Evolutionary conservation across 495 filamentous ascomycete genomes (phyloP), one percentile per base, ranked within the genome.

Genomic region (Penicillium odoratum): DNA sequence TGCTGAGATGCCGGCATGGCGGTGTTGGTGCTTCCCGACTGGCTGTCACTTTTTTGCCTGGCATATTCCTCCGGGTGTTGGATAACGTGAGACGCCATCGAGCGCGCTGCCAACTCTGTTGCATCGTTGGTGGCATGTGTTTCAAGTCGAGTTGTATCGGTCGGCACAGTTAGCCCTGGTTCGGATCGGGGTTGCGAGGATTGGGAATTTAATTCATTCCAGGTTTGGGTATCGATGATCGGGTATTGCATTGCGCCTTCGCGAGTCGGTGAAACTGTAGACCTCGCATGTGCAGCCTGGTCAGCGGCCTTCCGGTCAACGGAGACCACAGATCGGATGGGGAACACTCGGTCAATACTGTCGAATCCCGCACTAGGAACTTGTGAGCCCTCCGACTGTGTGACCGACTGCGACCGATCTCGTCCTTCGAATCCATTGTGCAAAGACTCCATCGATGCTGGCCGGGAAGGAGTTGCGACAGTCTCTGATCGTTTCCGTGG

Each of bases 311-410:
- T 68, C 38, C 86, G 81, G 60, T 89, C 86, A 29, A 95, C 86
- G 9, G 85, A 89, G 26, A 96, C 82, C 28, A 90, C 86, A 11
- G 88, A 93, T 36, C 88, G 83, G n/a, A 95, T 88, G 11, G 91
- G 91, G 56, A 92, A 96, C 21, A 96, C 87, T 28, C 88, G 81
- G 62, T 93, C 89, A 8, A 78, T 71, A 16, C 69, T 67, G 43
- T 74, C 74, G 26, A 61, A 66, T 3, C 56, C 55, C 5, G 57
- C 30, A 36, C 52, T 48, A 4, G 55, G 34, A 30, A 49, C 45
- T 43, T 43, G 56, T 7, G 46, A 50, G n/a, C 29, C 30, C 9
- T 64, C 48, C 6, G 57, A 10, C n/a, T 53, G 51, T 29, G 61
- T 45, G 5, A 53, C 52, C 0, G 66, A 67, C 11, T 67, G 66